phyloP scores from a whole-genome alignment of 2,329 filamentous ascomycete species.

The Diaporthe citriasiana region DNA sequence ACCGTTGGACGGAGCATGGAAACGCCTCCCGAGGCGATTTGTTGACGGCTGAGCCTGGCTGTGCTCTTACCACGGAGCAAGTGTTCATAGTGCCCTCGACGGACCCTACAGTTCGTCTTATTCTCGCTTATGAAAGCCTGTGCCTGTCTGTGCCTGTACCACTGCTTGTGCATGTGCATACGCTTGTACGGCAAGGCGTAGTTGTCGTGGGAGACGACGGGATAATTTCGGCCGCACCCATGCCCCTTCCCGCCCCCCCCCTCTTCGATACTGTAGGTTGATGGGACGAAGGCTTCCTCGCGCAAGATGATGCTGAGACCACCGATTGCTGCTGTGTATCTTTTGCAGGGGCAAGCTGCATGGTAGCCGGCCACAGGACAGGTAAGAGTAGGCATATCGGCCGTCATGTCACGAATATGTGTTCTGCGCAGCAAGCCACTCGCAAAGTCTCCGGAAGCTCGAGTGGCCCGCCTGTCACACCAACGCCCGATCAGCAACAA shows the following conservation, averaged over 20 bases:
- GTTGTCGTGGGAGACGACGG: conserved; percentile 8
- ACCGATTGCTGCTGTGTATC: conserved; percentile 17
- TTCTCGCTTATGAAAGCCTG: conserved; percentile 28
- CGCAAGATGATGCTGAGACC: conserved; percentile 28
- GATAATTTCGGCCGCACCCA: conserved; percentile 22
- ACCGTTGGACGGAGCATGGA: conserved; percentile 34
- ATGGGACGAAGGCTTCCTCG: conserved; percentile 21
- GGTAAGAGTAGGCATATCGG: neutral
- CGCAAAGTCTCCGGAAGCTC: conserved; percentile 13
- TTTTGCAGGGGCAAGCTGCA: conserved; percentile 34
- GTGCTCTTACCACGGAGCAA: conserved; percentile 7
- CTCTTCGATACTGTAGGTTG: neutral
- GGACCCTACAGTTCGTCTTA: conserved; percentile 4
- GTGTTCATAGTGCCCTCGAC: neutral
- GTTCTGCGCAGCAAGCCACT: conserved; percentile 23
- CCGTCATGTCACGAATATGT: neutral
- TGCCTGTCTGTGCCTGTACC: conserved; percentile 8
- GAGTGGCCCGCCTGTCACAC: conserved; percentile 22
- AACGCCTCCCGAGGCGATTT: conserved; percentile 6
- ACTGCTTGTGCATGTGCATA: conserved; percentile 6
- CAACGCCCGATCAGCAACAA: conserved; percentile 27
- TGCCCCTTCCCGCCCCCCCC: conserved; percentile 3
- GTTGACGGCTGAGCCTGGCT: conserved; percentile 27
- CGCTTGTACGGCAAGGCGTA: conserved; percentile 7
- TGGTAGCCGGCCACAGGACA: conserved; percentile 22